Conservation (phyloP, 306 rosid genomes). For the Casuarina glauca region DNA sequence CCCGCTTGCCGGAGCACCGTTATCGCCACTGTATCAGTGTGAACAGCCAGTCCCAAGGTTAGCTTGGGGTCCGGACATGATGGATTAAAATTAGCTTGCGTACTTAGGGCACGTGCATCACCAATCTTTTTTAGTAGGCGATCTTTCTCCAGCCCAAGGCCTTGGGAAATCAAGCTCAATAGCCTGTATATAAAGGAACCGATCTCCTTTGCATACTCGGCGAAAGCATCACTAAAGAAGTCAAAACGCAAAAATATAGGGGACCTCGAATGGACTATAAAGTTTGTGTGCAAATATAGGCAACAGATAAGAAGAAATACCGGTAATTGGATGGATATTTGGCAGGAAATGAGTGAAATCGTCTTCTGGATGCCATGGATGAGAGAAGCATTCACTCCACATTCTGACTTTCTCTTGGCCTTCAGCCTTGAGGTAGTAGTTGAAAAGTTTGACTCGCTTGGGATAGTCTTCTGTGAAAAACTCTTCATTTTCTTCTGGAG, state of each 20-base stretch:
- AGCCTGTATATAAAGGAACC: slow-evolving; percentile 36
- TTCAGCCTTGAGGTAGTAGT: slow-evolving; percentile 30
- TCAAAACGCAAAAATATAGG: neutral
- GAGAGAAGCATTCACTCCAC: slow-evolving; percentile 55
- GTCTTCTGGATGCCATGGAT: slow-evolving; percentile 39
- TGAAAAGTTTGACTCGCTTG: slow-evolving; percentile 32
- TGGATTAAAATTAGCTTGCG: slow-evolving; percentile 50
- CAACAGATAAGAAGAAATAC: slow-evolving; percentile 2
- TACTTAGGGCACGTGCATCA: slow-evolving; percentile 32
- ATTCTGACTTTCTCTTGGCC: slow-evolving; percentile 25
- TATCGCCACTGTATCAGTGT: slow-evolving; percentile 41
- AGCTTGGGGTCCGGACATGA: slow-evolving; percentile 40
- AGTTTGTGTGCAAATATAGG: neutral
- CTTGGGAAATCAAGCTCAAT: slow-evolving; percentile 41
- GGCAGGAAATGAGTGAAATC: slow-evolving; percentile 35
- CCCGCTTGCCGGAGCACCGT: slow-evolving; percentile 39
- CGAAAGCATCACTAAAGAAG: slow-evolving; percentile 39
- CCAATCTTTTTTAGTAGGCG: slow-evolving; percentile 34
- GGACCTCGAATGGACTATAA: neutral
- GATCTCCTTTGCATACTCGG: slow-evolving; percentile 50
- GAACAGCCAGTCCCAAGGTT: slow-evolving; percentile 32
- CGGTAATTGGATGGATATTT: slow-evolving; percentile 29
- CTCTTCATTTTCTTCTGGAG: slow-evolving; percentile 32
- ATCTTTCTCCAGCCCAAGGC: slow-evolving; percentile 48
- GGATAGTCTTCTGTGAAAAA: slow-evolving; percentile 33